Evolutionary conservation across 148 eudicot species (phyloP).

Genomic region (Hydrangea macrophylla): DNA sequence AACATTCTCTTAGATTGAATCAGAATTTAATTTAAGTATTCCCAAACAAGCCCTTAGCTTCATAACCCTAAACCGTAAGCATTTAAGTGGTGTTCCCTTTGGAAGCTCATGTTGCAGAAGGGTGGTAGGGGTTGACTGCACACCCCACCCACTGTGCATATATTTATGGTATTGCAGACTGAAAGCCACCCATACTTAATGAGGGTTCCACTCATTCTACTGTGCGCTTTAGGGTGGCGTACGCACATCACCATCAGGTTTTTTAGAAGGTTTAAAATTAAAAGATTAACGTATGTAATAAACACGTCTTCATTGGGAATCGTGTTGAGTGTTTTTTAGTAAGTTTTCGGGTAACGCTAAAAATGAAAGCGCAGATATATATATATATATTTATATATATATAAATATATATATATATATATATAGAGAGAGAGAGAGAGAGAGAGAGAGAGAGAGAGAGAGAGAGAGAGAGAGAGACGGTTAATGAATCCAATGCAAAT

Average conservation of each 20-base stretch:
- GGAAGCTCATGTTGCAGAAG: slow-evolving; percentile 17
- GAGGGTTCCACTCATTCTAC: slow-evolving; percentile 10
- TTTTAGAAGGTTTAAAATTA: neutral
- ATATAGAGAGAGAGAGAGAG: no score
- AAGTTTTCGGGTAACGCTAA: neutral
- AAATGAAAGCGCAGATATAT: neutral
- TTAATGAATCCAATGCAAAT: slow-evolving; percentile 8
- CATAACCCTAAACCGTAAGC: slow-evolving; percentile 17
- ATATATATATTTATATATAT: no score
- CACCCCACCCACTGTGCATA: slow-evolving; percentile 31
- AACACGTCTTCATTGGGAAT: neutral
- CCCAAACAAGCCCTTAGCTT: no score
- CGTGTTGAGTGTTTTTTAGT: neutral
- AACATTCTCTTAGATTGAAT: no score
- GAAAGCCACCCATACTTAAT: slow-evolving; percentile 35
- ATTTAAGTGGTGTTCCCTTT: slow-evolving; percentile 21
- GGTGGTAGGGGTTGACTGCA: slow-evolving; percentile 38
- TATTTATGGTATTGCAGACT: slow-evolving; percentile 30
- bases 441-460: no score
- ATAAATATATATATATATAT: no score
- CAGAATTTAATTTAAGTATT: no score
- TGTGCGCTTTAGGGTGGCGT: slow-evolving; percentile 1
- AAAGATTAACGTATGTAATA: neutral
- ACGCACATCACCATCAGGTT: neutral
- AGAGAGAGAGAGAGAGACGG: slow-evolving; percentile 1